phyloP scores from a whole-genome alignment of 2,329 filamentous ascomycete genomes.

The Epichloe coenophiala region DNA sequence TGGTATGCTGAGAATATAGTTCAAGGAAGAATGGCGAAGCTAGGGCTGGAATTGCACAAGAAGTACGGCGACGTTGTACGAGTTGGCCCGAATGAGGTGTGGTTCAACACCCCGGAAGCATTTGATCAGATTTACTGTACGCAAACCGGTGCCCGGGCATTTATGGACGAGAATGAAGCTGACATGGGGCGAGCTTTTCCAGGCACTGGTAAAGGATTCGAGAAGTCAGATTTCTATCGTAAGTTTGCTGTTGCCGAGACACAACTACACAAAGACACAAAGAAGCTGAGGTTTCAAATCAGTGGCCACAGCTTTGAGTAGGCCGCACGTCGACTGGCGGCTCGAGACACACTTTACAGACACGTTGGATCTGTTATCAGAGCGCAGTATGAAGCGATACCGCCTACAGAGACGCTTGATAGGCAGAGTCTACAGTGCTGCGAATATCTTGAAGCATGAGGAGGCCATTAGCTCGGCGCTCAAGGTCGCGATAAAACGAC shows the following conservation, averaged over 20 bases:
- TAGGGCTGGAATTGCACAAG: slow-evolving; percentile 31
- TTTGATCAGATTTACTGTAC: slow-evolving; percentile 34
- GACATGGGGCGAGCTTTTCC: not conserved
- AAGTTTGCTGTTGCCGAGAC: slow-evolving; percentile 8
- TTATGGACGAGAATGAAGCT: not conserved
- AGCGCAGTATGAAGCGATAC: slow-evolving; percentile 32
- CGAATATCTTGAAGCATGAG: slow-evolving; percentile 29
- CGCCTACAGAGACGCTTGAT: slow-evolving; percentile 35
- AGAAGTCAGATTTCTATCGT: slow-evolving; percentile 42
- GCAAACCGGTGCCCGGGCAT: slow-evolving; percentile 5
- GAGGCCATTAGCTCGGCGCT: slow-evolving; percentile 27
- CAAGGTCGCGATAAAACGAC: slow-evolving; percentile 18
- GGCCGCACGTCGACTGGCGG: slow-evolving; percentile 21
- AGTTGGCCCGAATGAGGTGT: slow-evolving; percentile 39
- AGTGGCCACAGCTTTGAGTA: slow-evolving; percentile 25
- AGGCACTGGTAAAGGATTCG: slow-evolving; percentile 34
- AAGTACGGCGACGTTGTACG: slow-evolving; percentile 37
- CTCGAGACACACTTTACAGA: slow-evolving; percentile 25
- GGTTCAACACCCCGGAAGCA: slow-evolving; percentile 34
- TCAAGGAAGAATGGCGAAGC: slow-evolving; percentile 25
- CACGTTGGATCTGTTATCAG: slow-evolving; percentile 37
- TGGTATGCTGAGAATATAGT: slow-evolving; percentile 35
- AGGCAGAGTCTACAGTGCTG: slow-evolving; percentile 31
- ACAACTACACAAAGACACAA: no score
- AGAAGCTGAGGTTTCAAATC: not conserved